Evolutionary conservation across 2,329 filamentous ascomycete genomes (phyloP).

Genomic region (Knufia fluminis): DNA sequence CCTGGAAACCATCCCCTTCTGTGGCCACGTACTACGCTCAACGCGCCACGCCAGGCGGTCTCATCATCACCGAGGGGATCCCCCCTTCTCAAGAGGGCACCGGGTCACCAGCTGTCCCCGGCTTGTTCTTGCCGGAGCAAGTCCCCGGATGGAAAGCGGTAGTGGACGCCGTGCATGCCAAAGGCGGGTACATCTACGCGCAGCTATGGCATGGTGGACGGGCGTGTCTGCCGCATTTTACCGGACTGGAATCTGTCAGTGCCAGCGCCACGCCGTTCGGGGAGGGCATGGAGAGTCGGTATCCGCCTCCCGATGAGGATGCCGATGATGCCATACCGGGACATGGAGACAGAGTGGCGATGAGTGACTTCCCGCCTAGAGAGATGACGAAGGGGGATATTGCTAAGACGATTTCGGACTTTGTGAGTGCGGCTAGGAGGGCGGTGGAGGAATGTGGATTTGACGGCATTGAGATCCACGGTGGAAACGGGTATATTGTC

Average conservation of each 20-base stretch:
- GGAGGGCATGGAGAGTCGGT: no score
- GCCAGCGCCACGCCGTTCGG: neutral
- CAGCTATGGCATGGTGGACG: slow-evolving; percentile 40
- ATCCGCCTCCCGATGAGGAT: slow-evolving; percentile 13
- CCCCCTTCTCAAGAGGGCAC: slow-evolving; percentile 13
- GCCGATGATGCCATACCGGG: slow-evolving; percentile 36
- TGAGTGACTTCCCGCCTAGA: slow-evolving; percentile 15
- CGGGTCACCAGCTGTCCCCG: slow-evolving; percentile 10
- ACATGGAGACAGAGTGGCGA: neutral
- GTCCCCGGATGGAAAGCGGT: slow-evolving; percentile 43
- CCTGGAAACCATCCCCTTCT: slow-evolving; percentile 36
- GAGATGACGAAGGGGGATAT: slow-evolving; percentile 36
- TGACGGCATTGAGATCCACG: slow-evolving; percentile 44
- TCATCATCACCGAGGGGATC: slow-evolving; percentile 27
- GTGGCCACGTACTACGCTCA: slow-evolving; percentile 34
- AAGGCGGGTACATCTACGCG: slow-evolving; percentile 38
- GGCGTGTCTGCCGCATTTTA: slow-evolving; percentile 34
- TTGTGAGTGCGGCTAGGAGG: slow-evolving; percentile 38
- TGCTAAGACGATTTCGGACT: slow-evolving; percentile 32
- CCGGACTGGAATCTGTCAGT: slow-evolving; percentile 15
- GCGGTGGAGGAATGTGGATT: slow-evolving; percentile 47
- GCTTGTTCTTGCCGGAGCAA: slow-evolving; percentile 28
- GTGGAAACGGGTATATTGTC: slow-evolving; percentile 41
- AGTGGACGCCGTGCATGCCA: slow-evolving; percentile 42
- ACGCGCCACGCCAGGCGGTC: slow-evolving; percentile 29